Base-by-base conservation (phyloP, 805 yeast species). In the Candida insectalens region DNA sequence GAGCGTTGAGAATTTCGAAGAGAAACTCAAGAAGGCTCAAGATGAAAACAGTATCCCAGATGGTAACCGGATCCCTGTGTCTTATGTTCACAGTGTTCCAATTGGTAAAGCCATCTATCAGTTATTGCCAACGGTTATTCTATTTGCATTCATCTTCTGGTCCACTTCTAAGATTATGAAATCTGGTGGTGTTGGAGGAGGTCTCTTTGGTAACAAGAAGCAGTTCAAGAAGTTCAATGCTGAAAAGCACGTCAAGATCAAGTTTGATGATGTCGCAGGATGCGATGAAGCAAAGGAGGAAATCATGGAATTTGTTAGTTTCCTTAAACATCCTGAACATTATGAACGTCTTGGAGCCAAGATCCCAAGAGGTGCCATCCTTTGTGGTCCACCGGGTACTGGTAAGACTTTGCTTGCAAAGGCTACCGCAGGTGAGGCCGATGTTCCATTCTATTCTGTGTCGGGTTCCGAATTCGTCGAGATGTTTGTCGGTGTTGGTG, bases 401-500 rank as follows among this genome's bases (percentile, higher is more conserved):
- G 96, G 96, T 74, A 87, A 87, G 58, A 87, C 96, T 0, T 60
- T 87, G 42, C 62, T 87, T 36, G 96, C 96, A 17, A 85, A 83
- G 56, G 96, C 96, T 9, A 87, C 96, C 18, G 96, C 96, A 3
- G 96, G 96, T 46, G 96, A 87, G 56, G 95, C 96, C 2, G 92
- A 84, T 33, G 96, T 87, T 33, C 95, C 96, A 18, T 87, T 87
- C 55, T 76, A 76, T 43, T 78, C 92, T 16, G 95, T 87, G 5
- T 81, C 94, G 2, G 96, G 95, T 47, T 84, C 95, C 10, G 96
- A 87, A 55, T 87, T 87, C 46, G 94, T 85, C n/a, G 95, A 87
- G 57, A 87, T 87, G 95, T 87, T 83, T 65, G 94, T 83, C 15
- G 96, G 96, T 61, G 95, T 87, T 18, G 96, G 96, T 62, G 95